These are phyloP conservation scores for Ogataea naganishii DNA, from an alignment of 805 yeast genomes.

Conservation along the genomic window DNA sequence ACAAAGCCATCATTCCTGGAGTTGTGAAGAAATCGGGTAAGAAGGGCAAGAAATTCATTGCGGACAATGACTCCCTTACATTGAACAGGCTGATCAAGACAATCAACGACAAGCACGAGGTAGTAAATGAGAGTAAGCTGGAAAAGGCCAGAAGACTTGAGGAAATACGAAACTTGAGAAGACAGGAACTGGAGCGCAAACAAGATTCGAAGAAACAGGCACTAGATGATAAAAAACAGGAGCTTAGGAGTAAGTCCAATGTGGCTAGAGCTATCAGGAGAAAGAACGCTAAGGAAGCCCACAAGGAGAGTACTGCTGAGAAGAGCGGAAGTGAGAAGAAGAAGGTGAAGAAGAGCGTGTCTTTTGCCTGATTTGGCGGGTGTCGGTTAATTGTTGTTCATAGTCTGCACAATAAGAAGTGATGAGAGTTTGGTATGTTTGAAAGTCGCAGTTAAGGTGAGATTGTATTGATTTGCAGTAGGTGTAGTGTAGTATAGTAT, in stretches of 20 bases:
- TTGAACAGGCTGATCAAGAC: slow-evolving; percentile 66
- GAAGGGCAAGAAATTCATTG: slow-evolving; percentile 76
- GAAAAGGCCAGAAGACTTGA: slow-evolving; percentile 87
- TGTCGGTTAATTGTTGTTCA: no score
- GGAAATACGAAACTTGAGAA: slow-evolving; percentile 78
- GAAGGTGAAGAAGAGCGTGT: slow-evolving; percentile 34
- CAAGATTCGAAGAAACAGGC: slow-evolving; percentile 63
- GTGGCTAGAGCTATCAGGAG: slow-evolving; percentile 64
- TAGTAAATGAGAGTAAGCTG: slow-evolving; percentile 74
- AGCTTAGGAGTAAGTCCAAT: slow-evolving; percentile 64
- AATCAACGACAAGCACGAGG: slow-evolving; percentile 76
- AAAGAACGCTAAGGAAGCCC: slow-evolving; percentile 33
- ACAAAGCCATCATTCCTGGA: slow-evolving; percentile 83
- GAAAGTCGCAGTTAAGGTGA: no score
- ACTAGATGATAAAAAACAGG: slow-evolving; percentile 69
- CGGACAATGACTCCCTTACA: slow-evolving; percentile 54
- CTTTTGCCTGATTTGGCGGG: slow-evolving; percentile 32
- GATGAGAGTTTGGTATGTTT: no score
- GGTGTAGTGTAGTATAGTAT: no score
- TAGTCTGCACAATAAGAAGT: no score
- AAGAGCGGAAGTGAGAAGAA: slow-evolving; percentile 17
- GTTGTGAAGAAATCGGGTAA: slow-evolving; percentile 68
- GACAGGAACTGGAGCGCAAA: slow-evolving; percentile 78
- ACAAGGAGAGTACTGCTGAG: slow-evolving; percentile 14
- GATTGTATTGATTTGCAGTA: no score